A percentile compares a stretch with the other conserved stretches of the same genome.
Evolutionary conservation across 2,329 filamentous ascomycete species (phyloP).

Genomic region (Penicillium olsonii): DNA sequence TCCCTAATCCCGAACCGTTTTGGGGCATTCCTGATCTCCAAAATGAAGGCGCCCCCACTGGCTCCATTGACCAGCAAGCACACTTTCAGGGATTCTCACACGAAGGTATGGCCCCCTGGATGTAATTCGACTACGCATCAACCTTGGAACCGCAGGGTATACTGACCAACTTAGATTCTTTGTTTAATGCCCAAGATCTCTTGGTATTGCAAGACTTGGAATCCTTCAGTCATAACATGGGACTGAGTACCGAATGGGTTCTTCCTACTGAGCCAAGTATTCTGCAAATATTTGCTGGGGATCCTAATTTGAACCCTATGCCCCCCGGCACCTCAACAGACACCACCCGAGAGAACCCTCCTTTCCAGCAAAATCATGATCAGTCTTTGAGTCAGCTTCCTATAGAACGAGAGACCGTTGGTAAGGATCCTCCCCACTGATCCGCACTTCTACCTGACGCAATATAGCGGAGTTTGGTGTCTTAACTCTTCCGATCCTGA

Average conservation of each 20-base stretch:
- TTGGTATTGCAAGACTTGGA: slow-evolving; percentile 12
- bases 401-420: slow-evolving; percentile 7
- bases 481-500: slow-evolving; percentile 10
- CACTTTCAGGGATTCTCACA: not conserved
- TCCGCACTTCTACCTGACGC: too few relatives aligned
- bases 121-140: too few relatives aligned
- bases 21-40: slow-evolving; percentile 2
- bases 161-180: not conserved
- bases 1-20: not conserved
- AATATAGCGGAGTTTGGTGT: slow-evolving; percentile 11
- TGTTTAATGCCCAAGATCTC: slow-evolving; percentile 9
- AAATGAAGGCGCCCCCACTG: not conserved
- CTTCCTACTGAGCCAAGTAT: slow-evolving; percentile 12
- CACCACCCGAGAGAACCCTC: not conserved
- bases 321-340: not conserved
- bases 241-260: slow-evolving; percentile 12
- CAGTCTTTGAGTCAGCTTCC: slow-evolving; percentile 5
- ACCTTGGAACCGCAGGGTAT: too few relatives aligned
- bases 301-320: not conserved
- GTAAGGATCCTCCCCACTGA: not conserved
- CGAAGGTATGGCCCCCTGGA: not conserved
- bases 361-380: not conserved
- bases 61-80: not conserved
- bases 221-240: slow-evolving; percentile 13
- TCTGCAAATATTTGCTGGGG: slow-evolving; percentile 6